Percentiles rank a stretch among this genome's conserved stretches.
Conservation (phyloP, 345 rosid species). For the Aquilaria malaccensis region DNA sequence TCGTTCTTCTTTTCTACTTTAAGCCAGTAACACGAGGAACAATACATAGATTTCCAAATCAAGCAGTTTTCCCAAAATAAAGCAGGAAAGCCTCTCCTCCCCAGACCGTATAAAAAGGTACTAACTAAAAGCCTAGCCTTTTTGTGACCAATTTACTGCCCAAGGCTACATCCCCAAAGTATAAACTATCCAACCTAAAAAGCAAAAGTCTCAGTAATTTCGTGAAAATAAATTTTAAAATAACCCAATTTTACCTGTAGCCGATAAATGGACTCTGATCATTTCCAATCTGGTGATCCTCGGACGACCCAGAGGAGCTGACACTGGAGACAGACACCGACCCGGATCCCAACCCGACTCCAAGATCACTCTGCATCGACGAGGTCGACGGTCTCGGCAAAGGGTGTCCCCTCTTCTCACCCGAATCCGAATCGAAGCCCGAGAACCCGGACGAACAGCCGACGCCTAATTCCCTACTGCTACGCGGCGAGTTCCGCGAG, state of each 20-base stretch:
- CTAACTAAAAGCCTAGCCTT: not conserved
- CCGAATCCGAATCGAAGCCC: conserved; percentile 69
- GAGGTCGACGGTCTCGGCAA: conserved; percentile 59
- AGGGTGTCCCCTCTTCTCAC: conserved; percentile 56
- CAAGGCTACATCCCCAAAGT: not conserved
- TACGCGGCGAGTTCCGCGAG: conserved; percentile 41
- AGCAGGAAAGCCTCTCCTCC: too few relatives aligned
- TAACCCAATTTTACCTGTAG: conserved; percentile 32
- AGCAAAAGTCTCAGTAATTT: not conserved
- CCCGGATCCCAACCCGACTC: conserved; percentile 42
- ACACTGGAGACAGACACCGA: conserved; percentile 67
- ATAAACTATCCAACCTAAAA: not conserved
- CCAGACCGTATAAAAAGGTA: not conserved
- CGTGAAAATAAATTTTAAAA: not conserved
- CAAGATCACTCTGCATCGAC: conserved; percentile 32
- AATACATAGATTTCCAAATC: not conserved
- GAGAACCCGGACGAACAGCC: conserved; percentile 52
- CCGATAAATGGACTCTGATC: conserved; percentile 35
- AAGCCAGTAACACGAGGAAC: not conserved
- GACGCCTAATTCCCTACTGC: conserved; percentile 32
- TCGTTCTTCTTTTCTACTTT: too few relatives aligned
- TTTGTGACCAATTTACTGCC: too few relatives aligned
- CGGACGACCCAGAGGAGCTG: conserved; percentile 83
- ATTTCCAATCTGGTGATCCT: conserved; percentile 41
- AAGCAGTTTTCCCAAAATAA: too few relatives aligned